These are phyloP conservation scores for Aaosphaeria pasadenensis DNA, from an alignment of 2,329 filamentous ascomycete genomes.

Conservation along the genomic window DNA sequence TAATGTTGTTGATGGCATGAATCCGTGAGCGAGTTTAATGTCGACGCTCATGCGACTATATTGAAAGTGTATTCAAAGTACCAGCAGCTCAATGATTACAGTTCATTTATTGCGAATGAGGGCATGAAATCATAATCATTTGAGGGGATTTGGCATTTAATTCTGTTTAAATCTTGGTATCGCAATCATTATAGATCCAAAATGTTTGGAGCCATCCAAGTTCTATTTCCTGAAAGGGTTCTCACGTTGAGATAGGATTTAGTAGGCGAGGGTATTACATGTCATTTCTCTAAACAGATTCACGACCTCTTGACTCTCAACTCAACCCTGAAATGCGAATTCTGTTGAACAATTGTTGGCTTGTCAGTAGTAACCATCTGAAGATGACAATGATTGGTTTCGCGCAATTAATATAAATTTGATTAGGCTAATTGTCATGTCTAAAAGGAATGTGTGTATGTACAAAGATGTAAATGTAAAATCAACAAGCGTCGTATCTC, in stretches of 20 bases:
- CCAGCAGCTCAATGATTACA: too few species aligned
- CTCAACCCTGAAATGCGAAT: not conserved
- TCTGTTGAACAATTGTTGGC: not conserved
- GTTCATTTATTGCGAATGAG: too few species aligned
- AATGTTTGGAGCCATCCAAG: not conserved
- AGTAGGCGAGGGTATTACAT: not conserved
- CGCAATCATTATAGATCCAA: too few species aligned
- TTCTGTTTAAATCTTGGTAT: not conserved
- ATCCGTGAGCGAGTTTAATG: too few species aligned
- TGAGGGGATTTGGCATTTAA: not conserved
- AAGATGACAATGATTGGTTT: not conserved
- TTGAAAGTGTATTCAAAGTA: too few species aligned
- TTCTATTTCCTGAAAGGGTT: not conserved
- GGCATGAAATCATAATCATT: too few species aligned
- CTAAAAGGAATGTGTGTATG: not conserved
- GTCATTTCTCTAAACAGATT: not conserved
- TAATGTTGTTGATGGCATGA: too few species aligned
- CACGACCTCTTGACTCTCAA: too few species aligned
- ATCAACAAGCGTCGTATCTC: not conserved
- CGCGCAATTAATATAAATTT: not conserved
- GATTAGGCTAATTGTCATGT: not conserved
- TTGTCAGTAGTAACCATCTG: not conserved
- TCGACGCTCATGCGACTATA: too few species aligned
- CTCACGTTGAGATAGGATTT: not conserved
- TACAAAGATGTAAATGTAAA: not conserved